Conservation (phyloP, 1,284 basidiomycete species). For the Cystobasidium pallidum region DNA sequence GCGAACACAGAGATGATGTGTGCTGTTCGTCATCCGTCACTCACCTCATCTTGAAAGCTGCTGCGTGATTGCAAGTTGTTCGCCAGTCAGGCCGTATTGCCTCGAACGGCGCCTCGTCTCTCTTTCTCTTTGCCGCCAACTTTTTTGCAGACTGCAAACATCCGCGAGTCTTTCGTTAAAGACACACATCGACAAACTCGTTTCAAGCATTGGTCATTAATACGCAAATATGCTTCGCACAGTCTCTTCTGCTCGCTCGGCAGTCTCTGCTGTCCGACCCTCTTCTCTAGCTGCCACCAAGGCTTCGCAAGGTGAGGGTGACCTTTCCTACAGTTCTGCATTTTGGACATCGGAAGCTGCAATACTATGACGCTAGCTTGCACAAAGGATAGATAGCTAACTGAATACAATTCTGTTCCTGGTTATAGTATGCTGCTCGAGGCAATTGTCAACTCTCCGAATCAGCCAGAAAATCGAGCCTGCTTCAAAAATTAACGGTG, state of each 20-base stretch:
- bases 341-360: background rate
- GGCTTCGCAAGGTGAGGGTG: constrained; percentile 20
- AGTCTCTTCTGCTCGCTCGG: constrained; percentile 32
- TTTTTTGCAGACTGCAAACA: constrained; percentile 3
- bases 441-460: constrained; percentile 24
- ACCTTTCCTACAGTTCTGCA: background rate
- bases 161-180: background rate
- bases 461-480: constrained; percentile 24
- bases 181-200: no score
- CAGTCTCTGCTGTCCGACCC: constrained; percentile 26
- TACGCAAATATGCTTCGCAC: constrained; percentile 26
- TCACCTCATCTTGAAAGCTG: constrained; percentile 24
- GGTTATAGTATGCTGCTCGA: constrained; percentile 13
- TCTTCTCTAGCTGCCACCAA: constrained; percentile 23
- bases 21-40: background rate
- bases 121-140: constrained; percentile 11
- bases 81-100: constrained; percentile 1
- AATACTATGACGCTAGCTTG: background rate
- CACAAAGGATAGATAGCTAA: background rate
- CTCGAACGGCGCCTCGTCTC: background rate
- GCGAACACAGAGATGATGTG: background rate
- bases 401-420: background rate
- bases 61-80: constrained; percentile 14
- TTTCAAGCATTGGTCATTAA: background rate
- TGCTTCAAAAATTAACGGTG: constrained; percentile 40